Evolutionary conservation across 345 rosid genomes (phyloP), one percentile per base, ranked within the genome.

Genomic region (Rhodamnia rubescens): DNA sequence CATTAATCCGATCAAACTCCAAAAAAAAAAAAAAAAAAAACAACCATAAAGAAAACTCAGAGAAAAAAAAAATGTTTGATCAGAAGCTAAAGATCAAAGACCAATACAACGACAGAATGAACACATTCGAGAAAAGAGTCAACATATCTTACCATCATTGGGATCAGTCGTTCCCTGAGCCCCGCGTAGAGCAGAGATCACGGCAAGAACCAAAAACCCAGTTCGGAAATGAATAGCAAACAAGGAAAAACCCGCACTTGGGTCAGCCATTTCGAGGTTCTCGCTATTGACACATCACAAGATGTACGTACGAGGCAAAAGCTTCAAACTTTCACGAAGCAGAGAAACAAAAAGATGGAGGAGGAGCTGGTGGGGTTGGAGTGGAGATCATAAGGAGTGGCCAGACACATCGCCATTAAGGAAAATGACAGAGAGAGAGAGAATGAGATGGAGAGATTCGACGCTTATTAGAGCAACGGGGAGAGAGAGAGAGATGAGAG

Each of bases 131-230:
- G 52, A 85, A 44, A 82, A 26, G 29, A 56, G 47, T 15, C 22
- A 51, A 16, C 29, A 9, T n/a, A 29, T 83, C 50, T 27, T 89
- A 91, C 93, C 92, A 64, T 91, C 93, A 32, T 88, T 10, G 49
- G 92, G 82, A 88, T 91, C 92, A n/a, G 93, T 91, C 52, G 86
- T 84, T 85, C 88, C 87, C 50, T 82, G 89, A 75, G 87, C 91
- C 52, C 86, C 78, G 81, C 88, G 88, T 15, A 87, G 85, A 47
- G 53, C 58, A 57, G 84, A 84, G 87, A 89, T 83, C 82, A 51
- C 85, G 40, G 84, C 83, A 59, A 86, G 56, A 47, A 27, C 82
- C 87, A 58, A 58, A 26, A 85, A 82, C 78, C 83, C 86, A 82
- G 85, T 54, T n/a, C 81, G 61, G 4, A 85, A 90, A 59, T n/a